Conservation (phyloP, 805 yeast genomes). For the Nakazawaea molendinolei region DNA sequence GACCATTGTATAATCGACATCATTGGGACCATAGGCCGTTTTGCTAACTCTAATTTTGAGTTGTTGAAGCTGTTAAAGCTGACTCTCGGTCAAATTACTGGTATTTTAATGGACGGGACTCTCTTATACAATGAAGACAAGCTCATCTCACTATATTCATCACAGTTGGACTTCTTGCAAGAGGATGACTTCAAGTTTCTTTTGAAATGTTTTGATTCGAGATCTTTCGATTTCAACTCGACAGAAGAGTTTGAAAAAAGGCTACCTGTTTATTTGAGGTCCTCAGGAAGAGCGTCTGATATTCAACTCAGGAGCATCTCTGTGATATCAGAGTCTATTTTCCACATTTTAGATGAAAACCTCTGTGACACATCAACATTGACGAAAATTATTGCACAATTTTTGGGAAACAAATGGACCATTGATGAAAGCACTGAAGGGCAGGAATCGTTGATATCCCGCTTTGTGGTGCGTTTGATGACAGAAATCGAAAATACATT, state of each 20-base stretch:
- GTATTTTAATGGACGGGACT: constrained; percentile 22
- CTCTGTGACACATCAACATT: no score
- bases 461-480: no score
- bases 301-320: no score
- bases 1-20: constrained; percentile 34
- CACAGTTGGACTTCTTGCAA: constrained; percentile 15
- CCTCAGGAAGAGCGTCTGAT: no score
- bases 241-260: not conserved
- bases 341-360: no score
- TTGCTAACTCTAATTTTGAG: constrained; percentile 13
- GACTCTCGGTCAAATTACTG: constrained; percentile 26
- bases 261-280: no score
- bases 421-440: no score
- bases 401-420: no score
- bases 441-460: no score
- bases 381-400: no score
- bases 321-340: no score
- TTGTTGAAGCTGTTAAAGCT: not conserved
- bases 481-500: no score
- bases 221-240: constrained; percentile 5
- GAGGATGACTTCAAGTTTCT: not conserved
- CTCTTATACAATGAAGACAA: constrained; percentile 36
- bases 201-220: constrained; percentile 1
- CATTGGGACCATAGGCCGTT: constrained; percentile 15
- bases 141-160: constrained; percentile 28